Conservation (phyloP, 1,139 yeast species). For the Saccharomyces hybrid region DNA sequence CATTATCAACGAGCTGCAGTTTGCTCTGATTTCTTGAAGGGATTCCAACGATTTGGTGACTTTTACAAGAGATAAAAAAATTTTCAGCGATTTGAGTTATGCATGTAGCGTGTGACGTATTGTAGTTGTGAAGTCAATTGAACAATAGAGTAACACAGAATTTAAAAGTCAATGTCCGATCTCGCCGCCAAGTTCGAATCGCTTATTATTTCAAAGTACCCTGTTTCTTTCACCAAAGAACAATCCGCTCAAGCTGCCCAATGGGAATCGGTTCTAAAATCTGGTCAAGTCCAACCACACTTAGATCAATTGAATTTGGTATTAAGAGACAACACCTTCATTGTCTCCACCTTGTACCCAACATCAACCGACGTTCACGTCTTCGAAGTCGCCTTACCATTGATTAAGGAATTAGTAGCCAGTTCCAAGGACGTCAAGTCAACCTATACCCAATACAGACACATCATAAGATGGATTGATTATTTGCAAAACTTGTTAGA, state of each 20-base stretch:
- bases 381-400: conserved; percentile 57
- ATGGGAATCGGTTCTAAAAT: conserved; percentile 62
- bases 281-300: conserved; percentile 49
- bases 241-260: conserved; percentile 74
- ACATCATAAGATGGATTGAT: conserved; percentile 86
- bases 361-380: conserved; percentile 62
- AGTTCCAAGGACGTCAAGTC: conserved; percentile 31
- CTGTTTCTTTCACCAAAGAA: conserved; percentile 31
- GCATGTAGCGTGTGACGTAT: neutral
- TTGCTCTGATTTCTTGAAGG: neutral
- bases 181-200: conserved; percentile 38
- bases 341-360: conserved; percentile 54
- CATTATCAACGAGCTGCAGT: neutral
- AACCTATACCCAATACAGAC: conserved; percentile 57
- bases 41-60: neutral
- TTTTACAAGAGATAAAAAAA: neutral
- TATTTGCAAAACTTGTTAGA: conserved; percentile 61
- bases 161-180: conserved; percentile 36
- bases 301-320: conserved; percentile 58
- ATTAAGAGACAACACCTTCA: conserved; percentile 61
- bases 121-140: neutral
- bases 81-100: neutral
- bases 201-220: conserved; percentile 36
- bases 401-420: conserved; percentile 47
- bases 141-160: neutral